Base-by-base conservation (phyloP, 805 yeast genomes). In the Candida oleophila region DNA sequence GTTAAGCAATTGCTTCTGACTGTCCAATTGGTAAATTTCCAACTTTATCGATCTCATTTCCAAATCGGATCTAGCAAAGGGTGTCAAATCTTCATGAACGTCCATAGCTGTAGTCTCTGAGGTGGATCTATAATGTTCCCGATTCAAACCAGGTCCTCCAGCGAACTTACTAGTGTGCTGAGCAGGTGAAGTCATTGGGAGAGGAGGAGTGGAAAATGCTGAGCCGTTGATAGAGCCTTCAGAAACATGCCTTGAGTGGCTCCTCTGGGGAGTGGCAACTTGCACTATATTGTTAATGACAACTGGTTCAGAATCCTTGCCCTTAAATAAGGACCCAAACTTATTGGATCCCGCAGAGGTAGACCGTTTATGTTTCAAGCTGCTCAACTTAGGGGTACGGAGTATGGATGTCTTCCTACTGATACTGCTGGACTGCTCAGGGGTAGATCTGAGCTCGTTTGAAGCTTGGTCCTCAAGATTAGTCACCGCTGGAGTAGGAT, bases 161-260 rank as follows among this genome's bases (percentile, higher is more conserved):
- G 37, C 8, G 20, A 30, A 30, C 19, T 20, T 41, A 20, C 33
- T 18, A 3, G 22, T 18, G 28, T 41, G 43, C 16, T 43, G 53
- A 9, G 39, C 39, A n/a, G 68, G 64, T n/a, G 63, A 51, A 7
- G 57, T 46, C 15, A 49, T 47, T 2, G 80, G 77, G 30, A 77
- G 53, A 15, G 78, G 77, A 1, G 82, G 78, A 0, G 82, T 72
- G 2, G 68, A 64, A 47, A 61, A 72, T 1, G 69, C 68, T 9
- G 69, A 66, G 16, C 46, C 56, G 38, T 51, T 54, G 18, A 68
- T 51, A 8, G 73, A 65, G 3, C 76, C 68, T 19, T 72, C 77
- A 46, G 73, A 69, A 22, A 64, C 68, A 44, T 68, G 64, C 7
- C 77, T 61, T 1, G 73, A 50, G 50, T 72, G 77, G 20, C 48